These are phyloP conservation scores for Monsonia emarginata DNA, from an alignment of 441 rosid genomes.

Conservation along the genomic window DNA sequence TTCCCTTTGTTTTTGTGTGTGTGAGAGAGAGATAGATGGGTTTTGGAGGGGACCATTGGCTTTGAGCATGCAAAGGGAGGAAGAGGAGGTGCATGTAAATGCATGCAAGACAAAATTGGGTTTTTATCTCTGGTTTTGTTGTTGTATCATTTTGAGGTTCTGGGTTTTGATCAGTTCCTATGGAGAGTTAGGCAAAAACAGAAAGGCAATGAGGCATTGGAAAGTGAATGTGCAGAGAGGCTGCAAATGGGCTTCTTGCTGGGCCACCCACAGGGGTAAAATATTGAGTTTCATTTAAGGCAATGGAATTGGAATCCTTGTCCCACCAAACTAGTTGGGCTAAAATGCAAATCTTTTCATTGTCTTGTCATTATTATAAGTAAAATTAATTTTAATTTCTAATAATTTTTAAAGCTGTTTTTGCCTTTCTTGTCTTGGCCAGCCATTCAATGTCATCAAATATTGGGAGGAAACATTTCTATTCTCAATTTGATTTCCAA, in stretches of 20 bases:
- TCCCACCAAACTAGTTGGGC: background rate
- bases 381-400: background rate
- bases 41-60: constrained; percentile 18
- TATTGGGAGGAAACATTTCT: background rate
- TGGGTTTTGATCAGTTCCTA: background rate
- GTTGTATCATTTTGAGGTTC: constrained; percentile 22
- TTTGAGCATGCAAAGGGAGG: constrained; percentile 10
- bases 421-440: background rate
- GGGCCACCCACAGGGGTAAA: background rate
- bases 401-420: background rate
- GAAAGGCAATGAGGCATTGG: background rate
- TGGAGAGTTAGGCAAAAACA: background rate
- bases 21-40: too few relatives aligned
- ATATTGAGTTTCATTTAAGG: background rate
- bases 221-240: constrained; percentile 1
- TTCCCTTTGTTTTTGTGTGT: too few relatives aligned
- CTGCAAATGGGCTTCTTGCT: background rate
- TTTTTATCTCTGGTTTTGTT: constrained; percentile 20
- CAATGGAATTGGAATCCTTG: background rate
- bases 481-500: background rate
- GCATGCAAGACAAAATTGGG: constrained; percentile 30
- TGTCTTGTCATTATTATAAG: too few relatives aligned
- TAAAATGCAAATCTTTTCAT: background rate
- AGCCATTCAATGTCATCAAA: background rate
- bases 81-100: constrained; percentile 21